Evolutionary conservation across 2,329 filamentous ascomycete genomes (phyloP).

Genomic region (Botrytis squamosa): DNA sequence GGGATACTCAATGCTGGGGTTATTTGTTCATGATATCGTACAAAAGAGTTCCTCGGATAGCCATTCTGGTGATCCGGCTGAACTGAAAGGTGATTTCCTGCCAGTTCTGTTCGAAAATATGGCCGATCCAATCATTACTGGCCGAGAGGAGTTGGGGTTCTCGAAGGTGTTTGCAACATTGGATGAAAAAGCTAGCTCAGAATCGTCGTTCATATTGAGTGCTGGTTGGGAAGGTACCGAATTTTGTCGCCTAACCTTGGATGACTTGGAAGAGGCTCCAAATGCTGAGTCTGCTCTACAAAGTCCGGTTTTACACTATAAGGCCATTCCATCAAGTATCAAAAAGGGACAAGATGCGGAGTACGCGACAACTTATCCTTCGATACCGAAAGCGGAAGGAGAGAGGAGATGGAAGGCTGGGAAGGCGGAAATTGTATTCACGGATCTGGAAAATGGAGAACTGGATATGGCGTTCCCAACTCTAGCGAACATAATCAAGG

Average conservation of each 20-base stretch:
- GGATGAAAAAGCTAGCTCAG: slow-evolving; percentile 18
- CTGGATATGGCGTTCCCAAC: slow-evolving; percentile 27
- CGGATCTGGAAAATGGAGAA: slow-evolving; percentile 22
- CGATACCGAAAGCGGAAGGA: background rate
- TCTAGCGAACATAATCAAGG: slow-evolving; percentile 25
- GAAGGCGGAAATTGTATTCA: slow-evolving; percentile 24
- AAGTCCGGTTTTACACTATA: background rate
- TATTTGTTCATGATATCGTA: slow-evolving; percentile 61
- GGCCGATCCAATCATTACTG: slow-evolving; percentile 58
- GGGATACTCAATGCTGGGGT: slow-evolving; percentile 56
- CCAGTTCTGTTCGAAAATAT: slow-evolving; percentile 54
- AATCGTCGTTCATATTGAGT: slow-evolving; percentile 22
- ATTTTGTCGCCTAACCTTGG: slow-evolving; percentile 25
- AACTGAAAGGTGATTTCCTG: slow-evolving; percentile 49
- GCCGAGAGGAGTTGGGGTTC: slow-evolving; percentile 55
- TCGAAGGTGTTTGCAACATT: slow-evolving; percentile 47
- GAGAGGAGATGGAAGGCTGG: slow-evolving; percentile 28
- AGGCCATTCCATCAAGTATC: background rate
- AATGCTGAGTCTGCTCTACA: background rate
- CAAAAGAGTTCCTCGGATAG: slow-evolving; percentile 40
- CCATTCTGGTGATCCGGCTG: background rate
- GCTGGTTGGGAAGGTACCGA: slow-evolving; percentile 29
- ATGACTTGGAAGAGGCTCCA: slow-evolving; percentile 11
- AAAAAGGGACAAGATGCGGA: background rate
- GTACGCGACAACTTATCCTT: background rate